These are phyloP conservation scores for Allium cepa DNA, from an alignment of 106 monocot species.

Conservation along the genomic window DNA sequence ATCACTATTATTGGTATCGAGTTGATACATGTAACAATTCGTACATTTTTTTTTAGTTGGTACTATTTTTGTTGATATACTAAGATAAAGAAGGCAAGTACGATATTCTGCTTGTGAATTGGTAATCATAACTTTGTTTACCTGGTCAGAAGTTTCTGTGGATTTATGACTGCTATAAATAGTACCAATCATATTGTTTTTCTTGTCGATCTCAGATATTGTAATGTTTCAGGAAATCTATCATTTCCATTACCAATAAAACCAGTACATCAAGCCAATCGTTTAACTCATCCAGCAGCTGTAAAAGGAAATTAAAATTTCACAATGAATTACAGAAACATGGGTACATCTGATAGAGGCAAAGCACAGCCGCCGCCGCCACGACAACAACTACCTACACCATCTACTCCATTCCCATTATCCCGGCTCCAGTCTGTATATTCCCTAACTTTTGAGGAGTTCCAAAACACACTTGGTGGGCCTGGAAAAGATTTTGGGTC, in stretches of 20 bases:
- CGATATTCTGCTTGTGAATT: no score
- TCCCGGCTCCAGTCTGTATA: conserved; percentile 61
- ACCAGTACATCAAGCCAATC: neutral
- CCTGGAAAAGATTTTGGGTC: conserved; percentile 75
- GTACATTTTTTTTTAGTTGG: no score
- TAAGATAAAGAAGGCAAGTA: no score
- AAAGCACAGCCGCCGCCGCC: neutral
- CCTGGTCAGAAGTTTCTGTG: no score
- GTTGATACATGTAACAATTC: no score
- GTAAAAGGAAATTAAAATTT: neutral
- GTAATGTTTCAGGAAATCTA: no score
- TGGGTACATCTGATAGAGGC: neutral
- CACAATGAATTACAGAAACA: conserved; percentile 10
- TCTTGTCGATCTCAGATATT: neutral
- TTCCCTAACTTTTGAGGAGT: conserved; percentile 70
- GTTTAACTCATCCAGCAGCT: neutral
- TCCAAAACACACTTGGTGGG: conserved; percentile 55
- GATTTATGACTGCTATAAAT: neutral
- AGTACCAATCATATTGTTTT: neutral
- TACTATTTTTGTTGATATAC: no score
- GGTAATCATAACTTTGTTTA: no score
- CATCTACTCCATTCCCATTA: conserved; percentile 13
- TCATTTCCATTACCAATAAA: no score
- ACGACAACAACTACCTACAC: neutral
- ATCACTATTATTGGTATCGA: no score